phyloP scores from a whole-genome alignment of 495 filamentous ascomycete species.

The Extremus antarcticus region DNA sequence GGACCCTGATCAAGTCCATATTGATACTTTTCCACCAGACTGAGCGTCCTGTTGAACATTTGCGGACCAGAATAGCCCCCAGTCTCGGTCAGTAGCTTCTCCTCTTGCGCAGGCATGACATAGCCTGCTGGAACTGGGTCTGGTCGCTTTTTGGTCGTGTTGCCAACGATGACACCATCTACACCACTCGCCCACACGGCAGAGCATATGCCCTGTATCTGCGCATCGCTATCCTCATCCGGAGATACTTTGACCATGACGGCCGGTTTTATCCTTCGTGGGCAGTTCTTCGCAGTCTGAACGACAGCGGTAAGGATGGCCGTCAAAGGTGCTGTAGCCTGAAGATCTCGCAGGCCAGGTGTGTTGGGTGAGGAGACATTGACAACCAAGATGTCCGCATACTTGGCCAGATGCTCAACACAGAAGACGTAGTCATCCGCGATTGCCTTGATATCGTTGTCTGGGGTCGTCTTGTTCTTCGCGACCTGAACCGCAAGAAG shows the following conservation, averaged over 20 bases:
- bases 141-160: constrained; percentile 78
- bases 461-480: constrained; percentile 88
- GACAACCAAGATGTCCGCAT: constrained; percentile 89
- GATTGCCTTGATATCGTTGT: constrained; percentile 73
- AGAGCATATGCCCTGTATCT: constrained; percentile 76
- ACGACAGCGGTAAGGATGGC: constrained; percentile 73
- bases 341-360: constrained; percentile 73
- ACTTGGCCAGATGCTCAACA: constrained; percentile 65
- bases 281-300: constrained; percentile 52
- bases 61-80: constrained; percentile 88
- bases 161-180: constrained; percentile 93
- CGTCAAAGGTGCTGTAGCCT: constrained; percentile 70
- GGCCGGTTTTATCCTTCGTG: constrained; percentile 60
- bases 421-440: constrained; percentile 77
- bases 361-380: constrained; percentile 97
- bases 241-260: constrained; percentile 98
- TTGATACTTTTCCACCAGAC: constrained; percentile 68
- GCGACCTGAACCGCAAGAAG: constrained; percentile 88
- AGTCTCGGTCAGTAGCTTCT: constrained; percentile 54
- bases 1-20: constrained; percentile 50
- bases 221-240: constrained; percentile 73
- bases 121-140: constrained; percentile 55
- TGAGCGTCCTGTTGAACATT: constrained; percentile 65
- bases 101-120: constrained; percentile 53
- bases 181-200: constrained; percentile 77